Conservation (phyloP, 371 early-diverging fungal species). For the Syncephalis plumigaleata region DNA sequence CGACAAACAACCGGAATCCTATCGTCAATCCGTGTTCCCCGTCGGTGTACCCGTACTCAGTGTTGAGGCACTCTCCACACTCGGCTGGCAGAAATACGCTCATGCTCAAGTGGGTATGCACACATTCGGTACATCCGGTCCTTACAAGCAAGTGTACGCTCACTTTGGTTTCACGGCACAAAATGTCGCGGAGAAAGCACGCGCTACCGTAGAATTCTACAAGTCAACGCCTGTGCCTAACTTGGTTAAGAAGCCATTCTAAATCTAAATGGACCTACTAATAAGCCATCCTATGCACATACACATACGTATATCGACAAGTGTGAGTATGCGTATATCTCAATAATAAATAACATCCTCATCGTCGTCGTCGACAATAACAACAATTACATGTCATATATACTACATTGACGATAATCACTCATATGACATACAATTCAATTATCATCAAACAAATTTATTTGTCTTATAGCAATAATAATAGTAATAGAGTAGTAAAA, state of each 20-base stretch:
- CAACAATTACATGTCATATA: too few species aligned
- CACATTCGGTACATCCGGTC: constrained; percentile 89
- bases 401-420: too few species aligned
- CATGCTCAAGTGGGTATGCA: constrained; percentile 88
- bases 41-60: constrained; percentile 65
- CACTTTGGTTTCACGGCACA: constrained; percentile 72
- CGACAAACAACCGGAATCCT: constrained; percentile 75
- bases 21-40: constrained; percentile 69
- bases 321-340: too few species aligned
- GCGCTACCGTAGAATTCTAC: constrained; percentile 57
- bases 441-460: too few species aligned
- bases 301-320: too few species aligned
- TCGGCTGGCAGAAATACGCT: constrained; percentile 91
- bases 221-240: constrained; percentile 10
- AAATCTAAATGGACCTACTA: too few species aligned
- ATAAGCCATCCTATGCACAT: too few species aligned
- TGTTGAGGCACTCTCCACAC: constrained; percentile 88
- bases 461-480: too few species aligned
- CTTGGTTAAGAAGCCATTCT: not conserved
- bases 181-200: constrained; percentile 55
- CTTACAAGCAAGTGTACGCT: constrained; percentile 57
- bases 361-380: too few species aligned
- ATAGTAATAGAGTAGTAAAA: too few species aligned
- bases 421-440: too few species aligned
- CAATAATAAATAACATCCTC: too few species aligned